These are phyloP conservation scores for Bipolaris victoriae DNA, from an alignment of 2,329 filamentous ascomycete genomes.

Conservation along the genomic window DNA sequence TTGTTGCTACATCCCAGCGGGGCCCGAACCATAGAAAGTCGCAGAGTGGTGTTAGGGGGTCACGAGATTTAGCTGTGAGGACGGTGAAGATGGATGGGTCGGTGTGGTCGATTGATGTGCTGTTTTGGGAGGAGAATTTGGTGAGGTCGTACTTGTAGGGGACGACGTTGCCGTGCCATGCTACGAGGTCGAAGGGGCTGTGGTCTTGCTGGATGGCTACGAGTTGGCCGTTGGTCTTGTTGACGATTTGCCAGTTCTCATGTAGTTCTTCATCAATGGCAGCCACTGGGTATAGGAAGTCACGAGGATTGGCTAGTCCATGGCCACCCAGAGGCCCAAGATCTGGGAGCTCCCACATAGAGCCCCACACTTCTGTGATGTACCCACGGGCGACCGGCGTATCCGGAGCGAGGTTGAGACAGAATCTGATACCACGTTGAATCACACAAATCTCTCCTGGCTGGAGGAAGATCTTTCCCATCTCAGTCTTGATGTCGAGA, in stretches of 20 bases:
- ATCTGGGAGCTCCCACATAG: conserved; percentile 50
- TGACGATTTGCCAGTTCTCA: conserved; percentile 44
- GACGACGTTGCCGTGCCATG: conserved; percentile 51
- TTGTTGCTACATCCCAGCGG: conserved; percentile 48
- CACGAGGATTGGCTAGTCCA: conserved; percentile 49
- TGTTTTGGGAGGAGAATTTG: conserved; percentile 52
- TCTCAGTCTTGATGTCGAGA: conserved; percentile 49
- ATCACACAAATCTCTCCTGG: conserved; percentile 51
- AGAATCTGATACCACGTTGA: conserved; percentile 50
- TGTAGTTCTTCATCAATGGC: conserved; percentile 47
- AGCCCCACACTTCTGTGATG: conserved; percentile 51
- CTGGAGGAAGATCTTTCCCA: conserved; percentile 48
- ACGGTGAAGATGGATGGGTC: conserved; percentile 50
- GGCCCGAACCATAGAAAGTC: conserved; percentile 51
- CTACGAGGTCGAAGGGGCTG: conserved; percentile 53
- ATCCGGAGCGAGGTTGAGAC: conserved; percentile 41
- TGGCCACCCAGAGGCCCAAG: conserved; percentile 50
- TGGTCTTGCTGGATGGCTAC: conserved; percentile 47
- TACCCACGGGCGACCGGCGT: conserved; percentile 47
- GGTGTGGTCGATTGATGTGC: conserved; percentile 49
- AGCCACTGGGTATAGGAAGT: conserved; percentile 49
- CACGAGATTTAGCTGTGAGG: conserved; percentile 47
- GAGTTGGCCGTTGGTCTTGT: conserved; percentile 47
- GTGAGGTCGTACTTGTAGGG: conserved; percentile 64
- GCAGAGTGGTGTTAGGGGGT: conserved; percentile 45